Conservation (phyloP, 2,329 filamentous ascomycete genomes). For the Fusarium sp. region DNA sequence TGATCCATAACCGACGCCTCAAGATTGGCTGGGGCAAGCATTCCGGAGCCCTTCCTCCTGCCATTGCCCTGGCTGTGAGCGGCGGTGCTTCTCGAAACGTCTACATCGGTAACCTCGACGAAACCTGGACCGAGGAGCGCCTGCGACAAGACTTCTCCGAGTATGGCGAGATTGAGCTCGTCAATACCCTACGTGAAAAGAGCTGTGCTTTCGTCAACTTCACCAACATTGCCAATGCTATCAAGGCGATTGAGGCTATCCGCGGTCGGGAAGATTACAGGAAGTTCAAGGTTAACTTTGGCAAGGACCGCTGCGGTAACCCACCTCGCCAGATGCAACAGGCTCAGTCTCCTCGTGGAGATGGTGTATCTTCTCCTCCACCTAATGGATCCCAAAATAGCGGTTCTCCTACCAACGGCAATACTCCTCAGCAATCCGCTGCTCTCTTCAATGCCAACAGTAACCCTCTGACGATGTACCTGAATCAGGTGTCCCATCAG, state of each 20-base stretch:
- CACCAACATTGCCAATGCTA: conserved; percentile 99
- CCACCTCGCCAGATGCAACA: conserved; percentile 87
- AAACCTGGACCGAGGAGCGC: conserved; percentile 96
- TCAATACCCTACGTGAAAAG: conserved; percentile 97
- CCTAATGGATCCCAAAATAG: conserved; percentile 70
- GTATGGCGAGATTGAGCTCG: conserved; percentile 96
- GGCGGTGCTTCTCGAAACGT: conserved; percentile 98
- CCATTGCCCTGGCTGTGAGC: conserved; percentile 94
- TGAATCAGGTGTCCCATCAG: conserved; percentile 82
- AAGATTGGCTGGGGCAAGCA: conserved; percentile 99
- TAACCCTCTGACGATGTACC: conserved; percentile 93
- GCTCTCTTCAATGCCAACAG: conserved; percentile 82
- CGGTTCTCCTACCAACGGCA: conserved; percentile 65
- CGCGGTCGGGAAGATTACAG: conserved; percentile 95
- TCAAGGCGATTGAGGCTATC: conserved; percentile 98
- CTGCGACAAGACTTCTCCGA: conserved; percentile 96
- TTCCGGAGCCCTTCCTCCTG: conserved; percentile 93
- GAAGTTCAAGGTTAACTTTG: conserved; percentile 99
- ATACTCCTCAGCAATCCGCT: conserved; percentile 72
- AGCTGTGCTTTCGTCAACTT: conserved; percentile 99
- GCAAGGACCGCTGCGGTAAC: conserved; percentile 98
- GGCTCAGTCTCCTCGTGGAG: conserved; percentile 73
- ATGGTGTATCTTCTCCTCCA: conserved; percentile 67
- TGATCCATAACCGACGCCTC: conserved; percentile 98
- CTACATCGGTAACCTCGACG: conserved; percentile 96